phyloP scores from a whole-genome alignment of 768 basidiomycete genomes.

The Serendipita vermifera region DNA sequence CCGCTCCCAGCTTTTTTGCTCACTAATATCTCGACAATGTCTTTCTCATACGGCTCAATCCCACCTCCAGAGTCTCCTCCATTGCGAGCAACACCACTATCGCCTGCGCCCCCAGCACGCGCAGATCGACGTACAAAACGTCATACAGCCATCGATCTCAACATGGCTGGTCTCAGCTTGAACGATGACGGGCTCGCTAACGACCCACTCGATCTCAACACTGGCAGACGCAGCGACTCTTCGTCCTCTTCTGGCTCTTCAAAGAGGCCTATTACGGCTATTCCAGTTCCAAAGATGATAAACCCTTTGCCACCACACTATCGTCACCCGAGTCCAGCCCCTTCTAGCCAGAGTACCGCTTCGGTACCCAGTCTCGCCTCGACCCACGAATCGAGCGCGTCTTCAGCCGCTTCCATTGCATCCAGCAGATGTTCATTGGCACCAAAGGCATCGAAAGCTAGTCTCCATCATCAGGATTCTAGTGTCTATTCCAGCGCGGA shows the following conservation, averaged over 20 bases:
- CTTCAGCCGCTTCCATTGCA: not conserved
- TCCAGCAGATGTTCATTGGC: no score
- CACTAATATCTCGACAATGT: not conserved
- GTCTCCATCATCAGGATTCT: no score
- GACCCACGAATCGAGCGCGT: not conserved
- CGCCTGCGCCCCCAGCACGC: not conserved
- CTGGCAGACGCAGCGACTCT: not conserved
- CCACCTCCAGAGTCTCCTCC: constrained; percentile 1
- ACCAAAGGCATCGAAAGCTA: no score
- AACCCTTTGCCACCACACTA: not conserved
- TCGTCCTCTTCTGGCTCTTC: not conserved
- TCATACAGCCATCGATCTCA: not conserved
- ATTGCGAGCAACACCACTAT: not conserved
- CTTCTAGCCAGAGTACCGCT: not conserved
- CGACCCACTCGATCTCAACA: constrained; percentile 6
- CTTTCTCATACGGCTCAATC: not conserved
- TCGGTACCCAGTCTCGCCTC: not conserved
- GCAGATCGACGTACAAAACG: not conserved
- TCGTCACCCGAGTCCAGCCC: not conserved
- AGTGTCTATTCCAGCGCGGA: no score
- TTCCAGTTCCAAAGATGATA: not conserved
- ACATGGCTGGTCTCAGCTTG: not conserved
- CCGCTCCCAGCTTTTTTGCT: not conserved
- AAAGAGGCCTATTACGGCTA: not conserved
- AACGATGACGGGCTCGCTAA: no score